Base-by-base conservation (phyloP, 202 grass and related monocot genomes). In the Brachypodium distachyon region DNA sequence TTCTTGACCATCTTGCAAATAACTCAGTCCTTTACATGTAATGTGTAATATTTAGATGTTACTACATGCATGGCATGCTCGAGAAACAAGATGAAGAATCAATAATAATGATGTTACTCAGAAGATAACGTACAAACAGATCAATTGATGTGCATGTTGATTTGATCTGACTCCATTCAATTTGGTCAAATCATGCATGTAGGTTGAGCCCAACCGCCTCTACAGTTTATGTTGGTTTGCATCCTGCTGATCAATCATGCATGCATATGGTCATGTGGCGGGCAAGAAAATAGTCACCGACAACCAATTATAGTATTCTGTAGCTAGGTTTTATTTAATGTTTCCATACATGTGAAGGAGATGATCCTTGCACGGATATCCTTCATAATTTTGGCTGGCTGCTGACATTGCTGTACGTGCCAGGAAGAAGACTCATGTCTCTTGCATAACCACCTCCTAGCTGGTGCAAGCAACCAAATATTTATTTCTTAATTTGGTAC, bases 101-200 rank as follows among this genome's bases (percentile, higher is more conserved):
- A 36, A n/a, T 48, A 48, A 48, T 69, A 2, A 12, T 31, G 8
- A 29, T 47, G 41, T 67, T 2, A 46, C 27, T 48, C 18, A n/a
- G 42, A 12, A 48, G 65, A 25, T 29, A 26, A 48, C 48, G 65
- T n/a, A 3, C 65, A 69, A 47, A n/a, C 22, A 69, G n/a, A 69
- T 69, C 23, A 43, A 11, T 4, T 47, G 42, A 69, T 32, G 40
- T 39, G 9, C 26, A 31, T 11, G 65, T 19, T 48, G 42, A 69
- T 69, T 36, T 69, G 65, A 68, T 68, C 48, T 69, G 41, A 69
- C 42, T 26, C 40, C 9, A 69, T 69, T 69, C 22, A 69, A 69
- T 48, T 68, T n/a, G 1, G 36, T 47, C 42, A 31, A 40, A 48
- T 48, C 65, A 32, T 48, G 64, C 40, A 29, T 25, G 31, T 34